Evolutionary conservation across 495 filamentous ascomycete genomes (phyloP).

Genomic region (Apiosordaria backusii): DNA sequence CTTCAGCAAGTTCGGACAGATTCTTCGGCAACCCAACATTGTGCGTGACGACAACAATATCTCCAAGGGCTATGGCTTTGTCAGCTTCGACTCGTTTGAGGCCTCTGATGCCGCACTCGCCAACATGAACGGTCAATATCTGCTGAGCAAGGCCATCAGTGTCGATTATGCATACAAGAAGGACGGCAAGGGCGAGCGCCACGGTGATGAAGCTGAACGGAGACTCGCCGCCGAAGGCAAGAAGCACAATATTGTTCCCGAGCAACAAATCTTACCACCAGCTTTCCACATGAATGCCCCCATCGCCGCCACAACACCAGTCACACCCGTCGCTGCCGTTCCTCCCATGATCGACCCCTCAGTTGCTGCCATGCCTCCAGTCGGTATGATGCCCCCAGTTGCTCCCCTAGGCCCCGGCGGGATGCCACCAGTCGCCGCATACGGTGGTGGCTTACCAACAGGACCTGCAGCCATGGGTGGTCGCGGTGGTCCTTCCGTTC

Average conservation of each 20-base stretch:
- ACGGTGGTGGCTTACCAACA: slow-evolving; percentile 29
- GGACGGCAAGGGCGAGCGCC: slow-evolving; percentile 94
- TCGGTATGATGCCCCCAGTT: neutral
- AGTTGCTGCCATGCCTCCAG: slow-evolving; percentile 29
- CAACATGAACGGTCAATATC: slow-evolving; percentile 94
- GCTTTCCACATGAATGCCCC: slow-evolving; percentile 45
- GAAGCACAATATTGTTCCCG: slow-evolving; percentile 84
- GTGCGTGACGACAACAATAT: slow-evolving; percentile 88
- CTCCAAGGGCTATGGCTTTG: slow-evolving; percentile 95
- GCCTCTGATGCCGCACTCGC: slow-evolving; percentile 86
- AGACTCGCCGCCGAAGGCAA: slow-evolving; percentile 89
- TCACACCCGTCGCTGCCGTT: slow-evolving; percentile 12
- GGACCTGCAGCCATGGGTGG: slow-evolving; percentile 37
- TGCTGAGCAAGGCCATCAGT: slow-evolving; percentile 92
- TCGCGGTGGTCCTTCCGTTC: slow-evolving; percentile 30
- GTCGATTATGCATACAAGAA: slow-evolving; percentile 99
- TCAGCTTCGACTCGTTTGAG: slow-evolving; percentile 92
- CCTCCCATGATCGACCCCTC: slow-evolving; percentile 28
- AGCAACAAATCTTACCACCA: slow-evolving; percentile 59
- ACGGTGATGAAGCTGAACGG: slow-evolving; percentile 91
- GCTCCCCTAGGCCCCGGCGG: slow-evolving; percentile 26
- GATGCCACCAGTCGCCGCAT: slow-evolving; percentile 25
- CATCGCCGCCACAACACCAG: slow-evolving; percentile 7
- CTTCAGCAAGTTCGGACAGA: slow-evolving; percentile 86
- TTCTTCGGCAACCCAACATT: slow-evolving; percentile 84